phyloP scores from a whole-genome alignment of 257 asterid genomes.

The Gynochthodes officinalis region DNA sequence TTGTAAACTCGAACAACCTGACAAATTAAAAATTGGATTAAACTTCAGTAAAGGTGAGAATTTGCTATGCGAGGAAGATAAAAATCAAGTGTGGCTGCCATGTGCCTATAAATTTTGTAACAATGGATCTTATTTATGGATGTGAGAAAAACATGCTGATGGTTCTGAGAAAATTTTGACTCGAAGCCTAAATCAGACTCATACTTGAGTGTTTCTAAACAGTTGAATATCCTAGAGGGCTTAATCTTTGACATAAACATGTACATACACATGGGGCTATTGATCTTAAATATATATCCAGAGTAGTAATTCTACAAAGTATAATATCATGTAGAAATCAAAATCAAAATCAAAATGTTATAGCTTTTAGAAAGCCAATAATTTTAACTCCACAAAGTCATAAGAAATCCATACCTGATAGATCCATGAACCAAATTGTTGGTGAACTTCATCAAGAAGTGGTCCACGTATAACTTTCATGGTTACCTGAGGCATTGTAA shows the following conservation, averaged over 20 bases:
- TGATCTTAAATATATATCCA: no score
- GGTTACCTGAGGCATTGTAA: conserved; percentile 50
- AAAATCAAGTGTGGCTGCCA: not conserved
- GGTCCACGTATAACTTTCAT: conserved; percentile 66
- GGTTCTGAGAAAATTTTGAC: not conserved
- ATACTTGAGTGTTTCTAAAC: no score
- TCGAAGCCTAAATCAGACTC: not conserved
- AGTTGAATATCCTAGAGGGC: not conserved
- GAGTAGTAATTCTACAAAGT: no score
- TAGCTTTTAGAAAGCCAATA: no score
- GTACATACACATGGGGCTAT: not conserved
- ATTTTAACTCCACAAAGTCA: not conserved
- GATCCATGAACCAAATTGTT: conserved; percentile 76
- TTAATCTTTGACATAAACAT: not conserved
- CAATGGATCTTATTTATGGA: not conserved
- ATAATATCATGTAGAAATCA: not conserved
- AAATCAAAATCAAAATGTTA: no score
- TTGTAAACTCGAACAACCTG: conserved; percentile 77
- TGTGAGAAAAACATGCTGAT: no score
- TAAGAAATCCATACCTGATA: conserved; percentile 47
- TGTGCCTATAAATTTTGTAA: no score
- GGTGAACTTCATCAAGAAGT: conserved; percentile 82
- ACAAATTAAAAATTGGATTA: conserved; percentile 13
- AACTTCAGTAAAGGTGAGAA: not conserved
- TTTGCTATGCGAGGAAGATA: not conserved